phyloP scores from a whole-genome alignment of 352 stramenopile species.

The Globisporangium okanoganense region DNA sequence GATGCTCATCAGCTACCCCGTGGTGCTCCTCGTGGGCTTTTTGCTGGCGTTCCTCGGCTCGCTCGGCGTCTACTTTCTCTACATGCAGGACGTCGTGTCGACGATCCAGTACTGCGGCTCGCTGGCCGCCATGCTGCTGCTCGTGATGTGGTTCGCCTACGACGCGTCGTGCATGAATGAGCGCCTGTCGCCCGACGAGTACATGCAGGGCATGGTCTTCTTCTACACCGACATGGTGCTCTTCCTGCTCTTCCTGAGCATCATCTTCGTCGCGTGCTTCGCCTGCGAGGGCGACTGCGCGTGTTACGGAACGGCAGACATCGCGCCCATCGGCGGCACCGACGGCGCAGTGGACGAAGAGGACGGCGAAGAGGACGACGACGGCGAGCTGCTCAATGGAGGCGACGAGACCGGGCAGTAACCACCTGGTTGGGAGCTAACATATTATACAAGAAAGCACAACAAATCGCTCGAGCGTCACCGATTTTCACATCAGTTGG shows the following conservation, averaged over 20 bases:
- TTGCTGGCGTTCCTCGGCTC: conserved; percentile 53
- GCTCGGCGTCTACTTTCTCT: conserved; percentile 58
- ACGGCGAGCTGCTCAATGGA: conserved; percentile 20
- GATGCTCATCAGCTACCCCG: conserved; percentile 54
- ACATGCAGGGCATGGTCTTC: conserved; percentile 82
- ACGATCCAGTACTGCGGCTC: conserved; percentile 48
- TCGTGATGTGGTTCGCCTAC: conserved; percentile 83
- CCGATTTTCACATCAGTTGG: neutral
- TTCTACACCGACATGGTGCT: conserved; percentile 85
- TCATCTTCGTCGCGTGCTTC: conserved; percentile 76
- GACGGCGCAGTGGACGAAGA: conserved; percentile 13
- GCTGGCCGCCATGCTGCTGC: conserved; percentile 47
- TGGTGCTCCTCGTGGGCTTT: conserved; percentile 48
- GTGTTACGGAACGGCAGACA: conserved; percentile 69
- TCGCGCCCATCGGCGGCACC: conserved; percentile 40
- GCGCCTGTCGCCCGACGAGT: conserved; percentile 67
- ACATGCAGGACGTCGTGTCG: conserved; percentile 48
- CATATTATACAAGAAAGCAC: neutral
- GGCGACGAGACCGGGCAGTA: conserved; percentile 19
- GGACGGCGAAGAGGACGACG: conserved; percentile 19
- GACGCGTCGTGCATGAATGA: conserved; percentile 79
- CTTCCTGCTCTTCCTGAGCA: conserved; percentile 72
- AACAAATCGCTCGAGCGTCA: neutral
- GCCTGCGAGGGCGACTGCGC: conserved; percentile 73
- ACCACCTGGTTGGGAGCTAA: neutral